A percentile compares a stretch with the other conserved stretches of the same genome.
Evolutionary conservation across 2,329 filamentous ascomycete species (phyloP).

Genomic region (Cadophora sp.): DNA sequence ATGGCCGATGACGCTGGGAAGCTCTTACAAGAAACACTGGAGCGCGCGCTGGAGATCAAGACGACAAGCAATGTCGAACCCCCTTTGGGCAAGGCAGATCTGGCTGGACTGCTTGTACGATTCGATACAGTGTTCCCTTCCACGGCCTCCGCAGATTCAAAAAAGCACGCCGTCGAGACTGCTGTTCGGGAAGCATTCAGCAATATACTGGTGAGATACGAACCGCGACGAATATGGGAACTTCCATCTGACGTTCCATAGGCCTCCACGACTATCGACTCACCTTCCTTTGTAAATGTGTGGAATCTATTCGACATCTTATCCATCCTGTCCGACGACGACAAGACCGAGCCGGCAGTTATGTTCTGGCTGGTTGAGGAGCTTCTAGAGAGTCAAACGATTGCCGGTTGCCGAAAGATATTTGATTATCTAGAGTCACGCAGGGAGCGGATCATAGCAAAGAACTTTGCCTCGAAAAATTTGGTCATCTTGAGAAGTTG

Average conservation of each 20-base stretch:
- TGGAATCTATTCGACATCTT: conserved; percentile 96
- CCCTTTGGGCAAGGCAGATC: conserved; percentile 73
- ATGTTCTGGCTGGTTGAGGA: conserved; percentile 94
- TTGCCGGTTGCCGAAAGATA: conserved; percentile 86
- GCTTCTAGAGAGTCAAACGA: conserved; percentile 93
- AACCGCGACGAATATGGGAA: conserved; percentile 39
- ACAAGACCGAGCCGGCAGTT: conserved; percentile 78
- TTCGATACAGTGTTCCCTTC: conserved; percentile 51
- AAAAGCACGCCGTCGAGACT: conserved; percentile 73
- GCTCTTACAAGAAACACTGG: conserved; percentile 64
- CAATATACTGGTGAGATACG: conserved; percentile 70
- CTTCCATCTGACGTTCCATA: conserved; percentile 52
- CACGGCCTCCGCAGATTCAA: conserved; percentile 36
- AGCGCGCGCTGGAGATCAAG: conserved; percentile 65
- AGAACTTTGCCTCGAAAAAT: conserved; percentile 82
- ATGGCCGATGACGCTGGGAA: conserved; percentile 60
- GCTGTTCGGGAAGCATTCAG: conserved; percentile 84
- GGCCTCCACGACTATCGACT: conserved; percentile 78
- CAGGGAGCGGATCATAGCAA: conserved; percentile 84
- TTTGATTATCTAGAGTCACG: conserved; percentile 97
- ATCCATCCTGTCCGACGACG: conserved; percentile 84
- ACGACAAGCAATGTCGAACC: conserved; percentile 71
- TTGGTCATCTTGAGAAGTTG: conserved; percentile 91
- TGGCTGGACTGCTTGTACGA: conserved; percentile 56
- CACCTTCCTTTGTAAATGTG: conserved; percentile 79